phyloP scores from a whole-genome alignment of 2,329 filamentous ascomycete genomes.

The Ophioceras dolichostomum region DNA sequence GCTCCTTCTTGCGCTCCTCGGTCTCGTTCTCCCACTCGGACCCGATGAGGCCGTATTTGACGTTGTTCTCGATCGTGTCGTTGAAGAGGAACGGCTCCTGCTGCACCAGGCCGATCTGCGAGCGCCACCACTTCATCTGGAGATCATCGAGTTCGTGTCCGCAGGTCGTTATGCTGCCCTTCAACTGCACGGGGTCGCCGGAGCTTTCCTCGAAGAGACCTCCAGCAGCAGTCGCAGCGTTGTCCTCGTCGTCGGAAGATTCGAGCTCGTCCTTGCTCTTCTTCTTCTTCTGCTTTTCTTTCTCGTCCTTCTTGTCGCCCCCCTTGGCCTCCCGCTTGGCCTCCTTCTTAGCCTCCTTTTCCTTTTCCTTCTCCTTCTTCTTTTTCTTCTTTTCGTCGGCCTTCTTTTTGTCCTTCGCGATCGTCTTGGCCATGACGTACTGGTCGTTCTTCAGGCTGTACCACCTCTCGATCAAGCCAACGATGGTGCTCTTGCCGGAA shows the following conservation, averaged over 20 bases:
- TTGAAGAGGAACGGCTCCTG: constrained; percentile 25
- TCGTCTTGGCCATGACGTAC: constrained; percentile 34
- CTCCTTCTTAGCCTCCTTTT: constrained; percentile 9
- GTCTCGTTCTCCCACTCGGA: constrained; percentile 8
- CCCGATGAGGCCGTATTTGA: constrained; percentile 31
- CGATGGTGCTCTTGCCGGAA: constrained; percentile 62
- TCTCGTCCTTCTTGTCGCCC: not conserved
- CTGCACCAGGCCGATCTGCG: constrained; percentile 28
- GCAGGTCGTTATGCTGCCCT: constrained; percentile 40
- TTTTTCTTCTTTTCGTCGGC: constrained; percentile 25
- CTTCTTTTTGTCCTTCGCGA: constrained; percentile 32
- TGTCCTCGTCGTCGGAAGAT: not conserved
- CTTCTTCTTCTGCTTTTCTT: constrained; percentile 8
- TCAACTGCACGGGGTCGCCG: constrained; percentile 24
- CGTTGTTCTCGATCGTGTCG: constrained; percentile 34
- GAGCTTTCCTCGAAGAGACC: constrained; percentile 2
- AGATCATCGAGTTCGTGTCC: constrained; percentile 64
- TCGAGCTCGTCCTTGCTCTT: not conserved
- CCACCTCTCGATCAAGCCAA: constrained; percentile 60
- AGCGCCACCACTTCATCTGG: constrained; percentile 50
- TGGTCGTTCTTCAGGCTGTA: constrained; percentile 26
- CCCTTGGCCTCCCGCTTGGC: constrained; percentile 13
- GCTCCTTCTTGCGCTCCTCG: constrained; percentile 27
- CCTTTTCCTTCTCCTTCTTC: constrained; percentile 14
- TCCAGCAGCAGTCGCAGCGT: not conserved